Conservation (phyloP, 805 yeast genomes). For the Wickerhamiella bombiphila region DNA sequence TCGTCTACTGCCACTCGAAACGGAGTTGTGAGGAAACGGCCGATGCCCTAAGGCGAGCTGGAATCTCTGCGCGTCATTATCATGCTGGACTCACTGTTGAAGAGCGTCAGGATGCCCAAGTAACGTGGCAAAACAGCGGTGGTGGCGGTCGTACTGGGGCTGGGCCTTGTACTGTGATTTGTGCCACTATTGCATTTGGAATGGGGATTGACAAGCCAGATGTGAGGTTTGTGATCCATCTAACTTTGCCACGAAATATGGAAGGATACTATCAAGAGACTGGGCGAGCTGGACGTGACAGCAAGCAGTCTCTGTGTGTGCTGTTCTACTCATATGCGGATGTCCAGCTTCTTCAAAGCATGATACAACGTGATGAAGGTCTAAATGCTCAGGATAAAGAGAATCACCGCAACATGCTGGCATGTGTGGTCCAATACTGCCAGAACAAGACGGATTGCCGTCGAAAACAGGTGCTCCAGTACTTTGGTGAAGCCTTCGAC, state of each 20-base stretch:
- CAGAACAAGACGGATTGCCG: constrained; percentile 86
- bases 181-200: constrained; percentile 97
- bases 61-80: constrained; percentile 57
- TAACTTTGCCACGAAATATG: constrained; percentile 72
- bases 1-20: constrained; percentile 86
- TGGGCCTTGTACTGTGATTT: constrained; percentile 49
- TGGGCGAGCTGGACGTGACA: constrained; percentile 97
- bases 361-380: constrained; percentile 66
- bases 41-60: constrained; percentile 36
- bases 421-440: constrained; percentile 81
- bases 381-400: constrained; percentile 50
- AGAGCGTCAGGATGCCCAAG: constrained; percentile 58
- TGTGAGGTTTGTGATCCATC: constrained; percentile 81
- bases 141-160: constrained; percentile 29
- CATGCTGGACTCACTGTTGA: constrained; percentile 92
- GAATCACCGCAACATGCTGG: constrained; percentile 58
- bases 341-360: constrained; percentile 56
- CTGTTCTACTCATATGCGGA: constrained; percentile 71
- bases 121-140: constrained; percentile 70
- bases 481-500: constrained; percentile 74
- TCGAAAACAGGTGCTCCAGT: constrained; percentile 73
- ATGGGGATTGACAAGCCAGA: constrained; percentile 98
- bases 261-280: constrained; percentile 98
- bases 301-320: constrained; percentile 64
- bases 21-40: constrained; percentile 76